Percentiles rank a stretch among this genome's conserved stretches.
These are phyloP conservation scores for Salix suchowensis DNA, from an alignment of 345 rosid species.

Conservation along the genomic window DNA sequence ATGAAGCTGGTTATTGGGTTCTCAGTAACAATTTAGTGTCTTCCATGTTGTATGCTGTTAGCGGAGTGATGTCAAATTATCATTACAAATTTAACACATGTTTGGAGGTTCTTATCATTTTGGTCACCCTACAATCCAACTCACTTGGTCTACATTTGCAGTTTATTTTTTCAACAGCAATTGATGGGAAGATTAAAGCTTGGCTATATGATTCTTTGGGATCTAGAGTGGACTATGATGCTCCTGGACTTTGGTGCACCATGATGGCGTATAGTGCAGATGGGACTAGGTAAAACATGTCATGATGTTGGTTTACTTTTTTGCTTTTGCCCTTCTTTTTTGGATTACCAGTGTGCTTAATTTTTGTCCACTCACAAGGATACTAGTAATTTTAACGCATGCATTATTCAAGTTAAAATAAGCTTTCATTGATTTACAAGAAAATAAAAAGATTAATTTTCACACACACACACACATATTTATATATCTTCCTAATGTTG, in stretches of 20 bases:
- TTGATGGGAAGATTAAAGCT: constrained; percentile 89
- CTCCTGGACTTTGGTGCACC: constrained; percentile 75
- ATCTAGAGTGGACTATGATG: constrained; percentile 87
- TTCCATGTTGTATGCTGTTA: neutral
- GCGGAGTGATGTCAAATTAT: neutral
- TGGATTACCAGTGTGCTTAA: neutral
- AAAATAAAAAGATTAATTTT: too few species aligned
- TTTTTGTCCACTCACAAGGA: neutral
- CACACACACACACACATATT: too few species aligned
- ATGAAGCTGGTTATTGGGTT: constrained; percentile 1
- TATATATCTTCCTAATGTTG: too few species aligned
- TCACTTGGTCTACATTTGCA: constrained; percentile 25
- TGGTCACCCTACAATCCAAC: neutral
- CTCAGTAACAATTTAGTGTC: neutral
- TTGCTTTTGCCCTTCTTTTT: neutral
- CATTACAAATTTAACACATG: neutral
- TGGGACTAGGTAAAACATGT: constrained; percentile 58
- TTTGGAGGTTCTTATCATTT: neutral
- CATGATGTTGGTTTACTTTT: neutral
- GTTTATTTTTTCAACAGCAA: constrained; percentile 86
- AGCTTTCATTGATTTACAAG: too few species aligned
- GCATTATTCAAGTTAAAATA: too few species aligned
- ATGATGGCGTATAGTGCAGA: constrained; percentile 85
- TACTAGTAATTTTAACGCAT: neutral
- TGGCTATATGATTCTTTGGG: constrained; percentile 80